phyloP scores from a whole-genome alignment of 768 basidiomycete species.

The Austroboletus eburneus region DNA sequence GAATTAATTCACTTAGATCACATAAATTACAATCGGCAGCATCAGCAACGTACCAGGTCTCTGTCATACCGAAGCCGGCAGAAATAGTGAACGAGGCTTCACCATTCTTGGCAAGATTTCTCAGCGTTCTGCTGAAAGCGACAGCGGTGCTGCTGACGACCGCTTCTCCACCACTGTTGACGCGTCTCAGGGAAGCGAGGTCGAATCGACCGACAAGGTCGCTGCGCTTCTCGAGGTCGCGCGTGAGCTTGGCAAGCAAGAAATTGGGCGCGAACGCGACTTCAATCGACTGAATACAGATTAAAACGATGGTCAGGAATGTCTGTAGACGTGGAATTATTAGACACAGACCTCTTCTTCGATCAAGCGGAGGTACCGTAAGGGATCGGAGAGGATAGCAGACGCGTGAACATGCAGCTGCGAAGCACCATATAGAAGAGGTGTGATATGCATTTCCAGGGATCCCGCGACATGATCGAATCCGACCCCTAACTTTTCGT shows the following conservation, averaged over 20 bases:
- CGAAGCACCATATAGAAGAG: slow-evolving; percentile 30
- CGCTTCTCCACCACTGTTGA: slow-evolving; percentile 42
- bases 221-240: slow-evolving; percentile 25
- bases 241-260: slow-evolving; percentile 35
- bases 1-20: no score
- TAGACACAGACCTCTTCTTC: slow-evolving; percentile 34
- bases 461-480: slow-evolving; percentile 45
- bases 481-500: slow-evolving; percentile 32
- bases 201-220: slow-evolving; percentile 26
- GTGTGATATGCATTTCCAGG: slow-evolving; percentile 39
- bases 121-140: slow-evolving; percentile 31
- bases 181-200: slow-evolving; percentile 31
- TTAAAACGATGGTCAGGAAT: background rate
- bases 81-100: no score
- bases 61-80: no score
- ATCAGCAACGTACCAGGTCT: background rate
- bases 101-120: slow-evolving; percentile 3
- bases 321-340: no score
- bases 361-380: slow-evolving; percentile 27
- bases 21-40: no score
- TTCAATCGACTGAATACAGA: slow-evolving; percentile 20
- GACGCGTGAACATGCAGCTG: slow-evolving; percentile 23
- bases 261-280: slow-evolving; percentile 39
- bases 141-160: slow-evolving; percentile 35
- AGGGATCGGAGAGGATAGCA: slow-evolving; percentile 22